Evolutionary conservation across 345 rosid genomes (phyloP), one percentile per base, ranked within the genome.

Genomic region (Pistacia atlantica): DNA sequence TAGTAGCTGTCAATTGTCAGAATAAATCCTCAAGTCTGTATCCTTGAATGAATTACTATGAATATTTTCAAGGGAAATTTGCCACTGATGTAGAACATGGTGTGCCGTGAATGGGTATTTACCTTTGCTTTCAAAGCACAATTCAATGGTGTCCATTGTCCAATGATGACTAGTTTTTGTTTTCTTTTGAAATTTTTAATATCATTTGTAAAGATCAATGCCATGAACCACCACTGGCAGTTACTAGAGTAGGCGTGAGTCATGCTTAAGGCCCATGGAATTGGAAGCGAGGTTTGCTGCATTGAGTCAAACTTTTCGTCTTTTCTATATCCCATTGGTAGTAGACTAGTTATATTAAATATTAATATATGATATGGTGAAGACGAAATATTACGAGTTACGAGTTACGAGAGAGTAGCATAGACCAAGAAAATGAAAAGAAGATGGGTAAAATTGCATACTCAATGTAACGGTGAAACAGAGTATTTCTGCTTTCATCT

Each of bases 1-100:
- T 70, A 64, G 73, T 65, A 78, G 78, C 59, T 8, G 46, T 72
- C 54, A n/a, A 28, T 38, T 17, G 38, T 71, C 54, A 17, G 69
- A 18, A n/a, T 22, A 76, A 18, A n/a, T 22, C 31, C 58, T 45
- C 2, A 11, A 11, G 31, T n/a, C 60, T 48, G 12, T 42, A 45
- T 17, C 33, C 11, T n/a, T 31, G 65, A 35, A 67, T 67, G 33
- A 33, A 72, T 46, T 31, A 42, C 13, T 33, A 2, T 2, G 67
- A 58, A 5, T 7, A 10, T 42, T 67, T 61, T 55, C 42, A 71
- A 57, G 72, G 17, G 11, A 33, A 10, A 49, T 13, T 8, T 12
- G 55, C 6, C 11, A 8, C 60, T 31, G 12, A 28, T 61, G 45
- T 13, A 11, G n/a, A 54, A 13, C 17, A 4, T 54, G 57, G 57